Base-by-base conservation (phyloP, 2,329 filamentous ascomycete species). In the Leptodontidium sp. region DNA sequence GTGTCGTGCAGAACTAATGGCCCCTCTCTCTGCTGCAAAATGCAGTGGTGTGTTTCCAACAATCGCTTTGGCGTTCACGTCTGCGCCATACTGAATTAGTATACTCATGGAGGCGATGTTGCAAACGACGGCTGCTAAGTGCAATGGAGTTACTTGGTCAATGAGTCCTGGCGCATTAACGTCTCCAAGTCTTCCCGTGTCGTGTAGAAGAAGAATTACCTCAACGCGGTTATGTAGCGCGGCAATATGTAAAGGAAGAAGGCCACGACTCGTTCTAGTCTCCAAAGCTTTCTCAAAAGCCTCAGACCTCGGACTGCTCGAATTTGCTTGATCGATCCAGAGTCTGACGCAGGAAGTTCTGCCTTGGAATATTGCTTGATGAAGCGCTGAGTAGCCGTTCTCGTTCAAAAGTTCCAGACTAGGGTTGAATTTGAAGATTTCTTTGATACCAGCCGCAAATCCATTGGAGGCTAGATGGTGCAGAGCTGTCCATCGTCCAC, bases 381-480 rank as follows among this genome's bases (percentile, higher is more conserved):
- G 65, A 26, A 67, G 21, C 8, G 65, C 50, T n/a, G 59, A 49
- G 17, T 35, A 64, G 15, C 65, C 65, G 12, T 67, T 58, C 9
- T 63, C 59, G 26, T 67, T 58, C 26, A 63, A 17, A 35, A 50
- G 1, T 26, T 57, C 26, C 7, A 67, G 58, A 15, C 49, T 8
- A 9, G 59, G 59, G 7, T 61, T 49, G 24, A 47, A 61, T 17
- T 45, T 47, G 26, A 61, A 47, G 45, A 61, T 49, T 32, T 32
- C 38, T 43, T 43, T 32, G 6, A 61, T 9, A 38, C 45, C 59
- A 15, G 12, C n/a, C 45, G 6, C 43, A 32, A 47, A 61, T n/a
- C 59, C 59, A 49, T 29, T 32, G 6, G 26, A 32, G 14, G 26
- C 40, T 2, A 61, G n/a, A 24, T 29, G 11, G 40, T 61, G 40